These are phyloP conservation scores for Mortierella sp. DNA, from an alignment of 371 early-diverging fungal species.

Conservation along the genomic window DNA sequence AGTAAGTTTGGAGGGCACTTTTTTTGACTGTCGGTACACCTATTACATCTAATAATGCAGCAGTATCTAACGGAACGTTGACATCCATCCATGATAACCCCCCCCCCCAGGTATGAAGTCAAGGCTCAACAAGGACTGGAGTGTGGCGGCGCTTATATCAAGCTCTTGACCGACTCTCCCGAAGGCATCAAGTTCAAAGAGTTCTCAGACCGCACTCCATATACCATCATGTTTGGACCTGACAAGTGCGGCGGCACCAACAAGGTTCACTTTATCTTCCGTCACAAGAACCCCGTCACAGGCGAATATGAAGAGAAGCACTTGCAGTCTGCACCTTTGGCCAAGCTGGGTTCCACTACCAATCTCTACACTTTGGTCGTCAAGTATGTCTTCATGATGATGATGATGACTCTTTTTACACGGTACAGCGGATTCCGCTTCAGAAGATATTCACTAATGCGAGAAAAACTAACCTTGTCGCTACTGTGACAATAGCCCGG, in stretches of 20 bases:
- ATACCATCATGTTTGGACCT: conserved; percentile 95
- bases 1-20: too few relatives aligned
- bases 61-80: background rate
- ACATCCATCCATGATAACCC: background rate
- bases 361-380: conserved; percentile 94
- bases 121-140: conserved; percentile 94
- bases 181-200: conserved; percentile 57
- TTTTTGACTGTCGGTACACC: too few relatives aligned
- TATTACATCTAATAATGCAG: too few relatives aligned
- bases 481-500: conserved; percentile 60
- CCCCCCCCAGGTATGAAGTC: conserved; percentile 79
- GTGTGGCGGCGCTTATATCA: conserved; percentile 98
- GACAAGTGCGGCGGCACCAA: conserved; percentile 95
- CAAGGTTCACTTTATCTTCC: conserved; percentile 97
- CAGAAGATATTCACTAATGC: background rate
- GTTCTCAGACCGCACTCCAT: conserved; percentile 61
- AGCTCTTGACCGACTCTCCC: conserved; percentile 72
- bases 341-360: conserved; percentile 74
- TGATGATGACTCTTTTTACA: background rate
- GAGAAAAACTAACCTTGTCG: background rate
- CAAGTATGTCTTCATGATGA: conserved; percentile 51
- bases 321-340: conserved; percentile 65
- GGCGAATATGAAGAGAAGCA: conserved; percentile 76
- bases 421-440: background rate
- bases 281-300: conserved; percentile 91